Conservation (phyloP, 176 grass and related monocot species). For the Eragrostis curvula region DNA sequence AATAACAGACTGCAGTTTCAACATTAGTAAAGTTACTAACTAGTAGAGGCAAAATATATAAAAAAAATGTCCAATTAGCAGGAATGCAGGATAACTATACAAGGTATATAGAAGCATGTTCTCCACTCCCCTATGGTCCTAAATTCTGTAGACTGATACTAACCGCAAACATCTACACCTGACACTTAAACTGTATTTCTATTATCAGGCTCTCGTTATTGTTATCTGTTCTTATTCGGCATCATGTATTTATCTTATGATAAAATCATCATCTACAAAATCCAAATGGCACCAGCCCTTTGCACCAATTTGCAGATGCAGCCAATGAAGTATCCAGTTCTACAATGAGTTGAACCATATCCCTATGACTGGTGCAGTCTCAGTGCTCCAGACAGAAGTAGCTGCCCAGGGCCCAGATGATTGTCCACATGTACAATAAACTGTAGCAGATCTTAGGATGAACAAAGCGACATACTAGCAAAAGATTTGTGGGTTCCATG, state of each 20-base stretch:
- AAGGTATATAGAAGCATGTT: constrained; percentile 24
- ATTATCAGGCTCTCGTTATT: not conserved
- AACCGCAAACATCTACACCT: constrained; percentile 11
- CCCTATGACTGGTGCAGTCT: constrained; percentile 24
- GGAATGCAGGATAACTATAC: not conserved
- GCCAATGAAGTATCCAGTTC: constrained; percentile 8
- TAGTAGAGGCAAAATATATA: not conserved
- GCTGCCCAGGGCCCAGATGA: constrained; percentile 24
- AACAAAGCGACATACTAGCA: constrained; percentile 34
- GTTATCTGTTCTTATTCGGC: not conserved
- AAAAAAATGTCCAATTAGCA: not conserved
- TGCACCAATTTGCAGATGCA: constrained; percentile 12
- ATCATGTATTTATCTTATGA: not conserved
- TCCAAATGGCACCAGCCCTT: not conserved
- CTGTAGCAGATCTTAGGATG: constrained; percentile 15
- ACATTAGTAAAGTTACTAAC: constrained; percentile 19
- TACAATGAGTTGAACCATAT: not conserved
- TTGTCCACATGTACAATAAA: constrained; percentile 33
- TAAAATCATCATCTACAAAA: not conserved
- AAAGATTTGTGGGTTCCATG: constrained; percentile 54
- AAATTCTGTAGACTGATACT: not conserved
- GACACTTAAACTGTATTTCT: constrained; percentile 25
- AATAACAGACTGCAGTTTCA: constrained; percentile 75
- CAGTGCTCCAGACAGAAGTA: constrained; percentile 34
- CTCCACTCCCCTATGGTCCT: not conserved